These are phyloP conservation scores for Diplodia scrobiculata DNA, from an alignment of 2,329 filamentous ascomycete species.

Conservation along the genomic window DNA sequence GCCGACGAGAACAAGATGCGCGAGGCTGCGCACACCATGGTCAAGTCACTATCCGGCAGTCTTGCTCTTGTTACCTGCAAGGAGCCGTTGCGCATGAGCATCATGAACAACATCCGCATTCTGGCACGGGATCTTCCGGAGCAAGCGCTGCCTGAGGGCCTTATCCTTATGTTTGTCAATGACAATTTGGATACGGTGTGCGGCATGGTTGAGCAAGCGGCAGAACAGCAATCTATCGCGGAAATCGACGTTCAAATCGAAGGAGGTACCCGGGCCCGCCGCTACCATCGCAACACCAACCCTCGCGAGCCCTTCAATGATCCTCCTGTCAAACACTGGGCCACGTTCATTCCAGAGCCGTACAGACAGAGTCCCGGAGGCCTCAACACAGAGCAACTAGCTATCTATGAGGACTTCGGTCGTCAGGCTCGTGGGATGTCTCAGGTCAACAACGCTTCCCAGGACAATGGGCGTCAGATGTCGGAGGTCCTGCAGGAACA, in stretches of 20 bases:
- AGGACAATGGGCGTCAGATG: conserved; percentile 62
- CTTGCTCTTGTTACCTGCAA: conserved; percentile 97
- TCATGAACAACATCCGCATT: conserved; percentile 95
- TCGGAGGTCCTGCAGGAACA: conserved; percentile 65
- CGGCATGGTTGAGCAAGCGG: conserved; percentile 90
- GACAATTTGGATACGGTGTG: conserved; percentile 94
- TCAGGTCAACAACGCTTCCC: conserved; percentile 59
- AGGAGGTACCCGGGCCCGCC: conserved; percentile 73
- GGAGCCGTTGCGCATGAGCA: conserved; percentile 92
- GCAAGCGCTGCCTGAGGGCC: conserved; percentile 83
- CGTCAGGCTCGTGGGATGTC: conserved; percentile 71
- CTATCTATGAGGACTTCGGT: conserved; percentile 95
- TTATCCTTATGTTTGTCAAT: conserved; percentile 98
- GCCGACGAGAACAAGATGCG: conserved; percentile 84
- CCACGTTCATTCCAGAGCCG: conserved; percentile 88
- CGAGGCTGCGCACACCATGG: conserved; percentile 86
- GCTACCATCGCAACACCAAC: conserved; percentile 71
- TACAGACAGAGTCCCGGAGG: conserved; percentile 83
- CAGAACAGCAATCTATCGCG: conserved; percentile 86
- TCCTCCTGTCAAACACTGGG: conserved; percentile 81
- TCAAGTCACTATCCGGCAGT: conserved; percentile 90
- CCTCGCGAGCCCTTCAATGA: conserved; percentile 85
- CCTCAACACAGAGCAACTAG: conserved; percentile 87
- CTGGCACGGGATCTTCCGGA: conserved; percentile 66
- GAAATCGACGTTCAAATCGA: conserved; percentile 96